Evolutionary conservation across 345 rosid species (phyloP), one percentile per base, ranked within the genome.

Genomic region (Eucalyptus pauciflora): DNA sequence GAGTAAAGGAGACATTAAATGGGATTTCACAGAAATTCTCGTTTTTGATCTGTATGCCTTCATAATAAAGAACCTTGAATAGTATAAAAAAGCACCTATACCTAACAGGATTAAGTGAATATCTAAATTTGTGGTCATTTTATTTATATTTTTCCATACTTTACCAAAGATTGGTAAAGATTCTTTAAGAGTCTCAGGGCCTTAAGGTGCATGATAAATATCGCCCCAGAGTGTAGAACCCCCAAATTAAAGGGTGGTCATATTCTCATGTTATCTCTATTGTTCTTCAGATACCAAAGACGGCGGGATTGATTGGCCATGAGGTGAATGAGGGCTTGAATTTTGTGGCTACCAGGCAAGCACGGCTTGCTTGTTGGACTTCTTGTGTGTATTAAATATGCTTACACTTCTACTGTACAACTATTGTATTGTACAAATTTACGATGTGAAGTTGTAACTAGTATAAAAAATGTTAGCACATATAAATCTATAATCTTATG

Each of bases 381-480:
- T 52, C 1, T 52, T 52, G 5, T 0, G 58, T 7, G 56, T 7
- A 52, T 52, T 3, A 52, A 1, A 52, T 0, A 52, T 52, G 56
- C 10, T 52, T 52, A 52, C 33, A 13, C 17, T 64, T 13, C 33
- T n/a, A 0, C 71, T 7, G 1, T 29, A 13, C 71, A 12, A 14
- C 0, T 13, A 3, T 13, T 29, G 71, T 62, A 29, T 2, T 5
- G 16, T n/a, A 14, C 5, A n/a, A 64, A 37, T 29, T 3, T 64
- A n/a, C 18, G 0, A 64, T 6, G 71, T 29, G 0, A 17, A 62
- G 37, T 64, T 7, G 2, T 64, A 13, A 14, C 5, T 29, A 64
- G 10, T 0, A 27, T 11, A 60, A 27, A 27, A 27, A 60, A 60
- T 0, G 1, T 11, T 1, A 1, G 31, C 0, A 27, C 67, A 60